Conservation (phyloP, 805 yeast species). For the Maudiozyma barnettii region DNA sequence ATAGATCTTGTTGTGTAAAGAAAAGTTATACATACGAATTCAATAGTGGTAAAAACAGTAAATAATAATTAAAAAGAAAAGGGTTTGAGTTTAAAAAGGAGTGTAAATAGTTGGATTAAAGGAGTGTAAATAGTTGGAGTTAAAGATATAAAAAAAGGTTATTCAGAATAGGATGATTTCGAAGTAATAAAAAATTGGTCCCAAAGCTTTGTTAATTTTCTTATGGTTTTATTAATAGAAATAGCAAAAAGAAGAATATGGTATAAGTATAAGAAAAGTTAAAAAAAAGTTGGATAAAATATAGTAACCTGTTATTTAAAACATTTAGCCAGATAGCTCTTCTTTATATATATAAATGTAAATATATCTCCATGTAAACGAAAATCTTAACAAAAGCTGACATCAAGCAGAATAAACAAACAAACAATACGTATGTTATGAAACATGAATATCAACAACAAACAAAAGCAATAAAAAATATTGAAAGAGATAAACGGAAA, state of each 20-base stretch:
- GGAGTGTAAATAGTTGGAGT: constrained; percentile 32
- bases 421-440: too few species aligned
- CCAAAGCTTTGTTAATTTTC: background rate
- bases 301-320: background rate
- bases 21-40: background rate
- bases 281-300: background rate
- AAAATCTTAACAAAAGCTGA: too few species aligned
- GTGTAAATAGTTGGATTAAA: constrained; percentile 14
- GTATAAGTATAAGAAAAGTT: background rate
- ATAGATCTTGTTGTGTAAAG: background rate
- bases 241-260: background rate
- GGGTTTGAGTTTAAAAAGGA: constrained; percentile 2
- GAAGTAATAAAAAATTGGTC: too few species aligned
- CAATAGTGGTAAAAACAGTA: background rate
- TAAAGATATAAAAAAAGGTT: background rate
- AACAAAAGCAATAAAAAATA: too few species aligned
- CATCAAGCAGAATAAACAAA: too few species aligned
- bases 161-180: too few species aligned
- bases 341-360: background rate
- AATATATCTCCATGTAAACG: too few species aligned
- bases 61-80: constrained; percentile 7
- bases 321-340: background rate
- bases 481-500: too few species aligned
- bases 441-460: too few species aligned
- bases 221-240: background rate